Evolutionary conservation across 1,139 yeast species (phyloP), one percentile per base, ranked within the genome.

Genomic region (Hanseniaspora uvarum): DNA sequence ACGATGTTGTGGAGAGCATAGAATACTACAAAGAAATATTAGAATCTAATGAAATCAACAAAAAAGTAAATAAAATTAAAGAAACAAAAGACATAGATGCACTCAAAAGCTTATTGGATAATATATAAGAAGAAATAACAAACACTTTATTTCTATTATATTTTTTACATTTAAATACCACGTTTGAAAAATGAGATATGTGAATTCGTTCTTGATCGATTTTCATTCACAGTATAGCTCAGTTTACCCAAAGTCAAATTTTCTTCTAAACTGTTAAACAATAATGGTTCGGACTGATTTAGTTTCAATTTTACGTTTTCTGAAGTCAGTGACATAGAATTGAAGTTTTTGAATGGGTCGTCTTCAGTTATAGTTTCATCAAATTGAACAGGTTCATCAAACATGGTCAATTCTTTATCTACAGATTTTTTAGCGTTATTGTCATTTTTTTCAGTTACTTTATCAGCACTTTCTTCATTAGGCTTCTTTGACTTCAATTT

Each of bases 331-430:
- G 96, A 86, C 61, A 92, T 87, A 0, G 96, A 88, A 63, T 83
- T 86, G 70, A 92, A 92, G 62, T 81, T 81, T 54, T 80, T 83
- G 68, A 92, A 92, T 16, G 96, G 96, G 68, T 89, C 96, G 39
- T 71, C 74, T 28, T 65, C 68, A 19, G 66, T 59, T 5, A 65
- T 61, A 38, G 60, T 62, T 31, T 63, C 68, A 51, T 65, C 68
- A 23, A 63, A 65, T 52, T 64, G 68, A 2, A 64, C 68, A 12
- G 62, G 58, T 53, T 67, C 65, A 60, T 70, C 65, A 58, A 69
- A 68, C 66, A 74, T 62, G 55, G 68, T 69, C 57, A 26, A 11
- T 24, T 53, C 55, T 16, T 48, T 43, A 23, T 38, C 38, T 18
- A 26, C 16, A 10, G 31, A 30, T 18, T 48, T 48, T 24, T 40